Evolutionary conservation across 441 rosid genomes (phyloP).

Genomic region (Omphalea diandra): DNA sequence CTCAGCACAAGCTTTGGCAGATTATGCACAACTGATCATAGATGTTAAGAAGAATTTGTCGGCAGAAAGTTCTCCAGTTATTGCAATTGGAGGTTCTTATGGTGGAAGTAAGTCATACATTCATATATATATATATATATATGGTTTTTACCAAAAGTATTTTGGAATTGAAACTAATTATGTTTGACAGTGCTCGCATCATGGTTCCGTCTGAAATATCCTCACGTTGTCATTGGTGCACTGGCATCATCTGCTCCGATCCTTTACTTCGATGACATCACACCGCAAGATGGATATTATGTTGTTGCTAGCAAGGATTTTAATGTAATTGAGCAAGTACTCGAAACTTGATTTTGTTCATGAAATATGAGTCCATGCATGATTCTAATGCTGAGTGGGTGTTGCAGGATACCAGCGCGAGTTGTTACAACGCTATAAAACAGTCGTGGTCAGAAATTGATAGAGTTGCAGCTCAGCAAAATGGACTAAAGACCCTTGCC

Average conservation of each 20-base stretch:
- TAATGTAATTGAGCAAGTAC: constrained; percentile 27
- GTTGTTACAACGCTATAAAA: constrained; percentile 36
- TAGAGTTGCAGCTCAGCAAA: constrained; percentile 36
- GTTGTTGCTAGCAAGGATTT: constrained; percentile 40
- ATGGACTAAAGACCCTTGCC: constrained; percentile 44
- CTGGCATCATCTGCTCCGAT: constrained; percentile 61
- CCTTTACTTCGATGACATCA: constrained; percentile 50
- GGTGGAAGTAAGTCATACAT: constrained; percentile 64
- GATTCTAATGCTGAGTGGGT: not conserved
- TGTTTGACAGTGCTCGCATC: constrained; percentile 43
- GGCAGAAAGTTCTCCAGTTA: constrained; percentile 48
- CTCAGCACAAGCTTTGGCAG: constrained; percentile 65
- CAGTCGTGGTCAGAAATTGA: constrained; percentile 32
- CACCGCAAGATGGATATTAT: constrained; percentile 39
- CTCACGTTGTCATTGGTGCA: constrained; percentile 54
- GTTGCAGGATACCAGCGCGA: constrained; percentile 42
- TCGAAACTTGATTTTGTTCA: no score
- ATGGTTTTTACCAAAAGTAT: not conserved
- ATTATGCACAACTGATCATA: constrained; percentile 55
- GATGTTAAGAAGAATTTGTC: constrained; percentile 40
- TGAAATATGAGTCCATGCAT: no score
- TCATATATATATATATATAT: not conserved
- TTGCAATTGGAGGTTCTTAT: constrained; percentile 66
- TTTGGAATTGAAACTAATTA: no score
- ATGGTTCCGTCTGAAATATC: constrained; percentile 58